Base-by-base conservation (phyloP, 768 basidiomycete genomes). In the Mycena olivaceomarginata region DNA sequence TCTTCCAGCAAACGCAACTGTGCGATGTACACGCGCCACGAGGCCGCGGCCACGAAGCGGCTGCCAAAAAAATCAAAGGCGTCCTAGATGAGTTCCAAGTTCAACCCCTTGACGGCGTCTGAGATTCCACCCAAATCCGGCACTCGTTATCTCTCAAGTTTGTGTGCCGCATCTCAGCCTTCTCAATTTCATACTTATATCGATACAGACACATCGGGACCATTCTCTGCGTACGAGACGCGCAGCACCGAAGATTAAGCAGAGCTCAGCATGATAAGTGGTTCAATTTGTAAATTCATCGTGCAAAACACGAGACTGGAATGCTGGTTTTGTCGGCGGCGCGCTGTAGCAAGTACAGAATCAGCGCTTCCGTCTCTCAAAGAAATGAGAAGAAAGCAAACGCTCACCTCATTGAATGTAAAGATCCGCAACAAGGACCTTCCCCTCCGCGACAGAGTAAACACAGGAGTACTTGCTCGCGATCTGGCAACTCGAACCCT, bases 361-460 rank as follows among this genome's bases (percentile, higher is more conserved):
- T 67, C 45, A 67, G 46, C 46, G 31, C 66, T 67, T 43, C 51
- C 11, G 46, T 20, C 57, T 59, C 57, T 12, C 25, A 31, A 59
- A 67, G 39, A 65, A 22, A 22, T 51, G 43, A 20, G 64, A 25
- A 66, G 53, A 22, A 67, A 67, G 46, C 25, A 51, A 51, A 67
- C 43, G 66, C 25, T 48, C 66, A 67, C 66, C 45, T 67, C 25
- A 67, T 48, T 31, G 11, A 43, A 67, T 46, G 46, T 46, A 46
- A 67, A 67, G n/a, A 43, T 67, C 66, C 16, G 66, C 66, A 67
- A 67, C 66, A 22, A 67, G 66, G 46, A 22, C 43, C 43, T 67
- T 67, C 25, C 66, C 66, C 66, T 67, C 66, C 43, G 66, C 66
- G 22, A 67, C 46, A 43, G 66, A 67, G 66, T 67, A 67, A 67